phyloP scores from a whole-genome alignment of 23 red algal genomes.

The Chondrus crispus region DNA sequence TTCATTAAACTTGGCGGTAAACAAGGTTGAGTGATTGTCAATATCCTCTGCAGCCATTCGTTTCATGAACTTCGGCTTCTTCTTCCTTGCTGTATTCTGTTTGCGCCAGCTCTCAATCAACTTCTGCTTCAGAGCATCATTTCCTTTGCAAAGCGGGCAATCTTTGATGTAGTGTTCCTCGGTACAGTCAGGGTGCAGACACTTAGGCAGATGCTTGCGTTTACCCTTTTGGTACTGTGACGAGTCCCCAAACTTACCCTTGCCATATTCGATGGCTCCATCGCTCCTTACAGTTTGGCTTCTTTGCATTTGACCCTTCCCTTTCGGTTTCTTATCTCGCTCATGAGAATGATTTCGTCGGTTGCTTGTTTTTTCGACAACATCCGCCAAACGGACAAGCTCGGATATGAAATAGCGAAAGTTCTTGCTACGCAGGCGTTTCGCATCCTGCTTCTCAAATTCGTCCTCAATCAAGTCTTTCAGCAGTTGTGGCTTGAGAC shows the following conservation, averaged over 20 bases:
- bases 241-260: not conserved
- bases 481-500: not conserved
- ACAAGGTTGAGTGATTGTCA: not conserved
- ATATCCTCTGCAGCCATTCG: not conserved
- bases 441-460: not conserved
- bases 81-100: not conserved
- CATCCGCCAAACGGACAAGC: not conserved
- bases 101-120: not conserved
- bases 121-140: not conserved
- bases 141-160: not conserved
- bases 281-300: not conserved
- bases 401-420: slow-evolving; percentile 22
- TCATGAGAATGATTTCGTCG: not conserved
- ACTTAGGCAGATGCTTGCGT: not conserved
- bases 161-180: not conserved
- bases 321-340: not conserved
- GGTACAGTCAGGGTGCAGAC: not conserved
- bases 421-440: slow-evolving; percentile 5
- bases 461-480: not conserved
- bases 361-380: not conserved
- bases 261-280: not conserved
- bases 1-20: not conserved
- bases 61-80: not conserved
- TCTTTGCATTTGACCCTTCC: not conserved
- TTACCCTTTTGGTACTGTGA: no score